phyloP scores from a whole-genome alignment of 768 basidiomycete species.

The Hemileccinum rubropunctum region DNA sequence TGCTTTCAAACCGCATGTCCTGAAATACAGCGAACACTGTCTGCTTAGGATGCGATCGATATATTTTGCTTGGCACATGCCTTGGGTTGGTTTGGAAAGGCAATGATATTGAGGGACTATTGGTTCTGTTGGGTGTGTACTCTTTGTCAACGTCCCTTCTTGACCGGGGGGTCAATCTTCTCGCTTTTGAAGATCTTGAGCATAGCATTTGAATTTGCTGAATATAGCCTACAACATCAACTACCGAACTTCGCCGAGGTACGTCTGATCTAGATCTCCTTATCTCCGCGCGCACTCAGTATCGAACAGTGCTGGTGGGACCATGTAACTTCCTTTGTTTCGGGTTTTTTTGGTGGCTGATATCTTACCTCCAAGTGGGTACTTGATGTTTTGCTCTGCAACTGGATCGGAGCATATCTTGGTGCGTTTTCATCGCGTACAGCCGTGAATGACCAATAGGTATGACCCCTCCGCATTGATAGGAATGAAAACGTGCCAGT shows the following conservation, averaged over 20 bases:
- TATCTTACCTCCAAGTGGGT: constrained; percentile 58
- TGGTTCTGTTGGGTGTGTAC: constrained; percentile 87
- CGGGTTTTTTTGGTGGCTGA: constrained; percentile 8
- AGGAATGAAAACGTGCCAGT: constrained; percentile 89
- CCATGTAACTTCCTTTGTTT: constrained; percentile 53
- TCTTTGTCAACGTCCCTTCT: neutral
- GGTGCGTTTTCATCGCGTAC: constrained; percentile 41
- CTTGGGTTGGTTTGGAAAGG: constrained; percentile 90
- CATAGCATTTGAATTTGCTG: constrained; percentile 84
- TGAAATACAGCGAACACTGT: constrained; percentile 3
- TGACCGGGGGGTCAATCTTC: neutral
- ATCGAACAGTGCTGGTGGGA: constrained; percentile 83
- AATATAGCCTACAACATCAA: constrained; percentile 86
- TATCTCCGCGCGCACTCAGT: constrained; percentile 21
- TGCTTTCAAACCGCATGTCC: neutral
- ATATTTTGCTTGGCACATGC: constrained; percentile 86
- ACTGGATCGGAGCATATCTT: constrained; percentile 84
- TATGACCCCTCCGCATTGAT: constrained; percentile 5
- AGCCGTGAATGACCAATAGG: constrained; percentile 11
- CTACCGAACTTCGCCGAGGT: constrained; percentile 88
- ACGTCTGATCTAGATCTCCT: constrained; percentile 24
- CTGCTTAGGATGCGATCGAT: constrained; percentile 67
- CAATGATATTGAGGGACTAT: constrained; percentile 85
- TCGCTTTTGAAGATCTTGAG: constrained; percentile 63
- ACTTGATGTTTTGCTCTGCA: constrained; percentile 82